Conservation (phyloP, 106 monocot genomes). For the Dendrobium catenatum region DNA sequence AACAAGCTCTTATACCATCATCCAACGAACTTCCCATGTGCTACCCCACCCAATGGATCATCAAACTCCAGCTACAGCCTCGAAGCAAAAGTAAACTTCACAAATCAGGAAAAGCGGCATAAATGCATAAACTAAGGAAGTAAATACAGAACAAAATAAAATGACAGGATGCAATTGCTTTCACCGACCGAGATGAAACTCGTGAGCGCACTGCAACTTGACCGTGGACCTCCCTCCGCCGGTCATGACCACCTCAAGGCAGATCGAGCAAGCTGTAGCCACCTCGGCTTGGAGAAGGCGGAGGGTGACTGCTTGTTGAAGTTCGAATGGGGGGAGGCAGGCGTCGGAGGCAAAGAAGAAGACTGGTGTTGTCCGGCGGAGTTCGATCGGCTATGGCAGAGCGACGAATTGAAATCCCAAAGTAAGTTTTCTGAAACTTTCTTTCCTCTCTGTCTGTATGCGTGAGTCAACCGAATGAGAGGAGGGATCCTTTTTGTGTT, state of each 20-base stretch:
- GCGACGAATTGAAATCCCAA: too few relatives aligned
- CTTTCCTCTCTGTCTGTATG: too few relatives aligned
- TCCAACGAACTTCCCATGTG: neutral
- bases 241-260: conserved; percentile 21
- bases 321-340: too few relatives aligned
- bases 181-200: conserved; percentile 30
- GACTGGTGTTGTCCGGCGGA: too few relatives aligned
- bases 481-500: too few relatives aligned
- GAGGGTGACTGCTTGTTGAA: too few relatives aligned
- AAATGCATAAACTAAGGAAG: neutral
- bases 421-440: too few relatives aligned
- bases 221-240: conserved; percentile 21
- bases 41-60: neutral
- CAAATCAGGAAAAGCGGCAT: neutral
- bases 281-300: too few relatives aligned
- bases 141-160: neutral
- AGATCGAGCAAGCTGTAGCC: conserved; percentile 25
- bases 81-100: neutral
- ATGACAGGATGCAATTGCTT: neutral
- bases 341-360: too few relatives aligned
- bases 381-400: too few relatives aligned
- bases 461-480: too few relatives aligned
- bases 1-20: neutral
- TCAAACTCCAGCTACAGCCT: neutral
- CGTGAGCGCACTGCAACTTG: conserved; percentile 34